Base-by-base conservation (phyloP, 2,329 filamentous ascomycete species). In the Sordariomycetes sp. region DNA sequence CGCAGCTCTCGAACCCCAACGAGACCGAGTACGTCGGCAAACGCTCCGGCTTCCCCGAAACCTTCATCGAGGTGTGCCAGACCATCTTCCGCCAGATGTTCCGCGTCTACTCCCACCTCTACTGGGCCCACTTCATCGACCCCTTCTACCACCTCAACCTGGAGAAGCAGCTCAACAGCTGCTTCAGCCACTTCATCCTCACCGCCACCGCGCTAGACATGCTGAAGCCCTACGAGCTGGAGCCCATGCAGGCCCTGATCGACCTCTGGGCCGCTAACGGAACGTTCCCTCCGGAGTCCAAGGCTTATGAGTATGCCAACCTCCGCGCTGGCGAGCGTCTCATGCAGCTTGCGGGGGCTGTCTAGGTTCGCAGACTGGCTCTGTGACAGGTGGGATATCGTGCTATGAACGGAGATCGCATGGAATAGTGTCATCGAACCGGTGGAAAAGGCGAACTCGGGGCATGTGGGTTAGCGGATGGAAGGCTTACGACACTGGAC, bases 21-120 rank as follows among this genome's bases (percentile, higher is more conserved):
- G 85, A 87, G 58, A 73, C 72, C 24, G 82, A 85, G 60, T 97
- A 90, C 89, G 79, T 96, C 58, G 94, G 94, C 65, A 95, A 95
- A 74, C 82, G 88, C 53, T 94, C 89, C 60, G 92, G 92, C 3
- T 99, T 99, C 71, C 94, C 94, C 2, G 83, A 87, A 62, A 88
- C 89, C 62, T 97, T 96, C 70, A 79, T 92, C 64, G 83, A 86
- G 60, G 90, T 96, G 64, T 94, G 92, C 76, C 90, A 95, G 76
- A 86, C 86, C 62, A 94, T 96, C 66, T 92, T 96, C 76, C 87
- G 91, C 65, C 94, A 96, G 73, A 97, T 99, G 87, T 97, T 99
- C 78, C 88, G 94, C 59, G 92, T 96, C 64, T 99, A 99, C 68
- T 87, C 94, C 53, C 94, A 99, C 72, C 84, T 99, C 60, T 99